Evolutionary conservation across 2,329 filamentous ascomycete species (phyloP), one percentile per base, ranked within the genome.

Genomic region (Epichloe brachyelytri): DNA sequence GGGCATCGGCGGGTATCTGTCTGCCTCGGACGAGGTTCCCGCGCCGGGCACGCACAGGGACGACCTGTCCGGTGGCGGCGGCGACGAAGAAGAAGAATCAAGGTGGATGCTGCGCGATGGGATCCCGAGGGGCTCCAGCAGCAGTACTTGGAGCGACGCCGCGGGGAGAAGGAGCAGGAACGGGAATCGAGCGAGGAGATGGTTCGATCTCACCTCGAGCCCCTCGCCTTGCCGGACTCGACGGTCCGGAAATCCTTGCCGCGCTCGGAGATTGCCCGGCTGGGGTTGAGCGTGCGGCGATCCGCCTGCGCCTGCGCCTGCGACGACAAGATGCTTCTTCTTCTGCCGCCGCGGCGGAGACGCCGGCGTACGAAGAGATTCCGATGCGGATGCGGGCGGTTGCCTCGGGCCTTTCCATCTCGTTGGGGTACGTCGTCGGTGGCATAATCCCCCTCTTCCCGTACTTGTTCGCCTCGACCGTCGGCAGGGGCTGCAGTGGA

Each of bases 1-100:
- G 84, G 84, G 83, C 3, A 74, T 88, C 14, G 82, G 84, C 17
- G 83, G 81, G 12, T 87, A 83, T 59, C 68, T 88, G 1, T 79
- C 82, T 1, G 80, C 81, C 50, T 68, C 61, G 59, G 76, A 59
- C 39, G 65, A 68, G 14, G 39, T 61, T 26, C 58, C 55, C 8
- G 39, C 54, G 10, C 2, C 45, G 2, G 17, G 49, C 7, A 22
- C 26, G 38, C 4, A 51, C 38, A 34, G 48, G 39, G 33, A 46
- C 41, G 40, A 46, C 33, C 20, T 34, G 12, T 3, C 44, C 1
- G 48, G n/a, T 5, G 17, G 37, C 0, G 17, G 37, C 0, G 39
- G 43, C 1, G 56, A 59, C 12, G 56, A 61, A 1, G 60, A 61
- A 1, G 60, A 64, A 22, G 59, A 62, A 40, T 51, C 49, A 6